Evolutionary conservation across 805 yeast species (phyloP).

Genomic region (Metschnikowia baotianmanensis): DNA sequence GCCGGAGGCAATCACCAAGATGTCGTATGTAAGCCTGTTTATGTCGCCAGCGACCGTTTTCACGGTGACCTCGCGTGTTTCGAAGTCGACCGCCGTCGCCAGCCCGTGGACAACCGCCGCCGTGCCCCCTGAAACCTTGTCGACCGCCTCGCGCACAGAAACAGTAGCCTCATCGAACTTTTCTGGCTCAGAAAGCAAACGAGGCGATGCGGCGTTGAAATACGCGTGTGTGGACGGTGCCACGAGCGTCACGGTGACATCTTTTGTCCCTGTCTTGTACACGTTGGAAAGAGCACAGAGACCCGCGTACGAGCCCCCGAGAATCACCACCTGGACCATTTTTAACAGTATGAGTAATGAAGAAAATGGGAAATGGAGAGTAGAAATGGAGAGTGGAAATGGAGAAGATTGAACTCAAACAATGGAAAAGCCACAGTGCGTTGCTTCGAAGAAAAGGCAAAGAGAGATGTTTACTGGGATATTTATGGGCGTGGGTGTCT

Average conservation of each 20-base stretch:
- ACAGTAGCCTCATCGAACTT: conserved; percentile 17
- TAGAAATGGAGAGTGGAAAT: too few species aligned
- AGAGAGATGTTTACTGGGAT: too few species aligned
- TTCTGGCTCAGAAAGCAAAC: conserved; percentile 30
- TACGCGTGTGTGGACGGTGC: conserved; percentile 26
- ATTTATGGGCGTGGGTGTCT: too few species aligned
- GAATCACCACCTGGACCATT: conserved; percentile 26
- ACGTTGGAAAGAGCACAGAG: conserved; percentile 25
- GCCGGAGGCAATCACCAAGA: conserved; percentile 39
- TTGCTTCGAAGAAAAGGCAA: too few species aligned
- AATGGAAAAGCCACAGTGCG: too few species aligned
- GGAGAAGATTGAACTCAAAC: too few species aligned
- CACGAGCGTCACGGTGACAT: conserved; percentile 23
- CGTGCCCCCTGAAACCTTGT: conserved; percentile 17
- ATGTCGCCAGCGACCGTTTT: conserved; percentile 5
- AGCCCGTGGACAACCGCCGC: conserved; percentile 24
- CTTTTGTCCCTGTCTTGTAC: conserved; percentile 6
- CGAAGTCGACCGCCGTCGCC: conserved; percentile 28
- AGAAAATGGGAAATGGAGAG: too few species aligned
- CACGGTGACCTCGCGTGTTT: conserved; percentile 19
- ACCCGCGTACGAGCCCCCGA: conserved; percentile 39
- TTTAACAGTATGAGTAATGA: too few species aligned
- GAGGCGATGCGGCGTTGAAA: conserved; percentile 30
- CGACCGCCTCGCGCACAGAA: conserved; percentile 20
- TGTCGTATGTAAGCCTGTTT: conserved; percentile 24